Conservation (phyloP, 805 yeast genomes). For the Starmerella lactis-condensi region DNA sequence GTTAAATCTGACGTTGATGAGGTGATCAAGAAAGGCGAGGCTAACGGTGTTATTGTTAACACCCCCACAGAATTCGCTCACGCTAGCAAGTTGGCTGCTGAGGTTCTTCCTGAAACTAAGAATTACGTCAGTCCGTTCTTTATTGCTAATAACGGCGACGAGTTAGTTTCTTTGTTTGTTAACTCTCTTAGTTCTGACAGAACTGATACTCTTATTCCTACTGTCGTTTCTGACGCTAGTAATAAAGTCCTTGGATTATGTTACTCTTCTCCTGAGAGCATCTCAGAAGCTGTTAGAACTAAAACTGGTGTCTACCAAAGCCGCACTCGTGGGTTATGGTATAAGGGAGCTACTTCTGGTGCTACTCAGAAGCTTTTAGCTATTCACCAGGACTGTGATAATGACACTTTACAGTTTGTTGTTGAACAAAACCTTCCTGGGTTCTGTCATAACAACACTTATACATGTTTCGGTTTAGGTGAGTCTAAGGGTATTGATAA, state of each 20-base stretch:
- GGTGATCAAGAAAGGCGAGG: constrained; percentile 3
- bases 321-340: constrained; percentile 80
- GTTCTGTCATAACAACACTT: constrained; percentile 73
- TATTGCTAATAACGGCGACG: constrained; percentile 7
- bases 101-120: constrained; percentile 11
- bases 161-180: constrained; percentile 6
- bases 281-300: constrained; percentile 61
- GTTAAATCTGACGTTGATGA: constrained; percentile 13
- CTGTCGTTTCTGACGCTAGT: constrained; percentile 54
- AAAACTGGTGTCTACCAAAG: constrained; percentile 86
- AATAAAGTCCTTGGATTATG: constrained; percentile 74
- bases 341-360: constrained; percentile 91
- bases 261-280: constrained; percentile 69
- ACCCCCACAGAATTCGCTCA: constrained; percentile 4
- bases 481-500: constrained; percentile 43
- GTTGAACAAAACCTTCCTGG: constrained; percentile 78
- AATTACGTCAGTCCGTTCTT: constrained; percentile 13
- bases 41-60: constrained; percentile 12
- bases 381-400: constrained; percentile 73
- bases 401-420: constrained; percentile 70
- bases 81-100: constrained; percentile 8
- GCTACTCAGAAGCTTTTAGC: constrained; percentile 63
- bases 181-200: constrained; percentile 35
- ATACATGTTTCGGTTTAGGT: constrained; percentile 55
- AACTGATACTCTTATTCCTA: constrained; percentile 65